Evolutionary conservation across 306 rosid species (phyloP).

Genomic region (Trifolium pratense): DNA sequence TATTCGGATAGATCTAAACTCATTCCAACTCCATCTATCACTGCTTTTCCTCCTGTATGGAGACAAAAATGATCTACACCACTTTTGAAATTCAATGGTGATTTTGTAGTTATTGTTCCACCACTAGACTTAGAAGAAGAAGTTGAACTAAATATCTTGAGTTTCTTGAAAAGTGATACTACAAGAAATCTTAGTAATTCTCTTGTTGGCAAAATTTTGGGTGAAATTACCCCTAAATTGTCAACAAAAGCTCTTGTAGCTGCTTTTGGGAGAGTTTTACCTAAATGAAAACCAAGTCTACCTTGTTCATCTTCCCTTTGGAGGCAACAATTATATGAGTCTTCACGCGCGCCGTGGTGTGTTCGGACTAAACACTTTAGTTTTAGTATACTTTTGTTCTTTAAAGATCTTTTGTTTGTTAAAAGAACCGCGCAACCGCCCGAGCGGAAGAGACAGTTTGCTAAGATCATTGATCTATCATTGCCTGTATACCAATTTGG

Average conservation of each 20-base stretch:
- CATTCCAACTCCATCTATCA: conserved; percentile 81
- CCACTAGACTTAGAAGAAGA: background rate
- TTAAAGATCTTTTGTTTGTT: conserved; percentile 63
- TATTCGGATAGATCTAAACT: conserved; percentile 63
- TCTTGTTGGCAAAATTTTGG: conserved; percentile 72
- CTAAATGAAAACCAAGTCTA: conserved; percentile 61
- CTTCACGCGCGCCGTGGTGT: conserved; percentile 83
- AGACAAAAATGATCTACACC: conserved; percentile 87
- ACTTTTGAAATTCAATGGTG: conserved; percentile 58
- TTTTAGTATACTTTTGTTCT: conserved; percentile 49
- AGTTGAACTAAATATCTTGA: background rate
- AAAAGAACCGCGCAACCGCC: conserved; percentile 76
- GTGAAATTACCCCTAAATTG: conserved; percentile 66
- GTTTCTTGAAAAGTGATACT: conserved; percentile 39
- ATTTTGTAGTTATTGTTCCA: conserved; percentile 38
- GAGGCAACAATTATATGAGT: conserved; percentile 64
- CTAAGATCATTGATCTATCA: conserved; percentile 74
- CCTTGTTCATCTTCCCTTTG: conserved; percentile 79
- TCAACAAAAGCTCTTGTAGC: conserved; percentile 91
- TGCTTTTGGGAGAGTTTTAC: conserved; percentile 69
- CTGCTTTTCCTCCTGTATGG: conserved; percentile 92
- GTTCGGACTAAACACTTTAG: conserved; percentile 74
- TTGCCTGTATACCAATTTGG: conserved; percentile 92
- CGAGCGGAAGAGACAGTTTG: conserved; percentile 75
- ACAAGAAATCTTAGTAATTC: conserved; percentile 65